Conservation (phyloP, 2,329 filamentous ascomycete species). For the Aplosporella prunicola region DNA sequence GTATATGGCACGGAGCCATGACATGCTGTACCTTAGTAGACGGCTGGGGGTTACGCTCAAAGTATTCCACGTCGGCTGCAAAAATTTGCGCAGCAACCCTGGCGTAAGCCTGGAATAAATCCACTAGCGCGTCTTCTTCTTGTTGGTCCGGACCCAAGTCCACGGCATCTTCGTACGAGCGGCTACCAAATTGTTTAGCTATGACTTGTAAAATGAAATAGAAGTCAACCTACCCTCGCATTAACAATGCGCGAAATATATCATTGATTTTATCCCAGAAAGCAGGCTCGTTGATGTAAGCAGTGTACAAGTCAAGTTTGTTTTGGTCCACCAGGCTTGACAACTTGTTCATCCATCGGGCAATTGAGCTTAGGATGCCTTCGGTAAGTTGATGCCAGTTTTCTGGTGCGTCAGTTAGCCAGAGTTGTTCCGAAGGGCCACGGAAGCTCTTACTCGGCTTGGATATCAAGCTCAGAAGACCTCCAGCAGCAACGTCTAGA, state of each 20-base stretch:
- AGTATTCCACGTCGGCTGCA: neutral
- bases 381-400: too few relatives aligned
- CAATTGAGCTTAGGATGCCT: too few relatives aligned
- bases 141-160: conserved; percentile 1
- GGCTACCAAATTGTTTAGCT: conserved; percentile 17
- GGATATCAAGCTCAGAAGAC: conserved; percentile 1
- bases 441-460: conserved; percentile 3
- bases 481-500: conserved; percentile 4
- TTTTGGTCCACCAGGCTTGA: neutral
- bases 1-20: conserved; percentile 1
- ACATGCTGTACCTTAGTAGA: neutral
- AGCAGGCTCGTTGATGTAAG: conserved; percentile 18
- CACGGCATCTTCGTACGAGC: conserved; percentile 15
- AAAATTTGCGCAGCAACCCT: conserved; percentile 5
- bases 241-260: conserved; percentile 20
- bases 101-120: conserved; percentile 4
- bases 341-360: too few relatives aligned
- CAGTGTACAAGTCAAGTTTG: conserved; percentile 1
- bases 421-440: neutral
- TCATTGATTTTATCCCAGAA: conserved; percentile 28
- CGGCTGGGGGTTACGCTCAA: neutral
- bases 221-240: conserved; percentile 21
- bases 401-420: neutral
- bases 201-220: conserved; percentile 15
- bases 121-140: conserved; percentile 3